A percentile compares a stretch with the other conserved stretches of the same genome.
Conservation (phyloP, 495 filamentous ascomycete species). For the Neurospora sp. region DNA sequence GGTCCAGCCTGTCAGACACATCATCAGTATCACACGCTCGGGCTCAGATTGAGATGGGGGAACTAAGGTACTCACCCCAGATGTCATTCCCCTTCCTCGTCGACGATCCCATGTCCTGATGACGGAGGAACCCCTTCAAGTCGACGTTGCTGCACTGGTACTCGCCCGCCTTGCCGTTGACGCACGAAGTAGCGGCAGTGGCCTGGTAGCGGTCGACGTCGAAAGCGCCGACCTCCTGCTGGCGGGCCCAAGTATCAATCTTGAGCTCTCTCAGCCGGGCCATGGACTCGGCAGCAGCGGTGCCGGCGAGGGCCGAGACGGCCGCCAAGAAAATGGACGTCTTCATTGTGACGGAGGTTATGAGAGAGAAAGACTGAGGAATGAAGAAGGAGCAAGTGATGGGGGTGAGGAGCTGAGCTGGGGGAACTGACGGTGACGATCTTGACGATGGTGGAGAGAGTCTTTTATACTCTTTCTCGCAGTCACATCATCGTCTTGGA, state of each 20-base stretch:
- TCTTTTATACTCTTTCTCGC: background rate
- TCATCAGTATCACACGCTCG: background rate
- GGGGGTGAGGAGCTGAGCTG: background rate
- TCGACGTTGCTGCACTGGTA: constrained; percentile 12
- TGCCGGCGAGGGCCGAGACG: background rate
- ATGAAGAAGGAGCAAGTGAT: background rate
- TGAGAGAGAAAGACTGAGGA: background rate
- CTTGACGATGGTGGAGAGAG: background rate
- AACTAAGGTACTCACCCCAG: background rate
- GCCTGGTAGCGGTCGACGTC: constrained; percentile 6
- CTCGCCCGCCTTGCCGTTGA: constrained; percentile 12
- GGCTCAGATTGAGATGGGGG: background rate
- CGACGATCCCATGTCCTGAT: constrained; percentile 12
- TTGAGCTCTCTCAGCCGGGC: constrained; percentile 5
- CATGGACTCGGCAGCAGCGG: constrained; percentile 6
- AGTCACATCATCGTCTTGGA: background rate
- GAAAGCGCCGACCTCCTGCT: constrained; percentile 1
- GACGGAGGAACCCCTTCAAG: constrained; percentile 7
- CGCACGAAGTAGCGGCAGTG: background rate
- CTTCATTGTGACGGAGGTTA: background rate
- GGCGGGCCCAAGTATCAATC: constrained; percentile 1
- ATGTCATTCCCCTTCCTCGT: constrained; percentile 10
- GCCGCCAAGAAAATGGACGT: background rate
- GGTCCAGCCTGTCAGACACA: constrained; percentile 31
- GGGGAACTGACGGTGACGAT: background rate